These are phyloP conservation scores for Trematosphaeria pertusa DNA, from an alignment of 2,329 filamentous ascomycete genomes.

Conservation along the genomic window DNA sequence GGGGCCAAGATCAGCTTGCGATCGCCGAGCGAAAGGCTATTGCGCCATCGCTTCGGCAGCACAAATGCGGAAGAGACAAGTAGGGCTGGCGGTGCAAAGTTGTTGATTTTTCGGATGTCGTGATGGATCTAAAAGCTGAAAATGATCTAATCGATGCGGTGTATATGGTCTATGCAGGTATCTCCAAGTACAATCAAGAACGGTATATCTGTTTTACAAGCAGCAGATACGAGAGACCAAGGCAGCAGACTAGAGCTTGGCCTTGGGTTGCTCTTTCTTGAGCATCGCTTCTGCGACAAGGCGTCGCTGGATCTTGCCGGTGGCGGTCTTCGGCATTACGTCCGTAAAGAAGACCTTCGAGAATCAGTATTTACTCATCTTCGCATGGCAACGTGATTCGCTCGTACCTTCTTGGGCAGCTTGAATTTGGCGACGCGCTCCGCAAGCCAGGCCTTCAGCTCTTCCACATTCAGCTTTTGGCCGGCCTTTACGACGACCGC, in stretches of 20 bases:
- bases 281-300: slow-evolving; percentile 88
- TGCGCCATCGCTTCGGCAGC: slow-evolving; percentile 11
- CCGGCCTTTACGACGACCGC: slow-evolving; percentile 77
- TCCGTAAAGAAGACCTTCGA: slow-evolving; percentile 78
- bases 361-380: slow-evolving; percentile 24
- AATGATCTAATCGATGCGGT: slow-evolving; percentile 6
- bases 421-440: slow-evolving; percentile 83
- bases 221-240: slow-evolving; percentile 9
- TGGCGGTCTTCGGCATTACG: slow-evolving; percentile 90
- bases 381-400: background rate
- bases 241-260: slow-evolving; percentile 57
- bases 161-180: slow-evolving; percentile 7
- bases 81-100: background rate
- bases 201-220: slow-evolving; percentile 6
- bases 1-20: slow-evolving; percentile 8
- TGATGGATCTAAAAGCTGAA: too few species aligned
- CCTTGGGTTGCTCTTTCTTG: slow-evolving; percentile 66
- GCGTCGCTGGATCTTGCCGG: slow-evolving; percentile 84
- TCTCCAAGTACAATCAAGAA: slow-evolving; percentile 1
- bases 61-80: slow-evolving; percentile 4
- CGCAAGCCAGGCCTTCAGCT: slow-evolving; percentile 72
- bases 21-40: slow-evolving; percentile 13
- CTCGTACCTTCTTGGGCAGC: slow-evolving; percentile 77
- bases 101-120: background rate
- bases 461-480: slow-evolving; percentile 60